These are phyloP conservation scores for Populus pruinosa DNA, from an alignment of 345 rosid genomes.

Conservation along the genomic window DNA sequence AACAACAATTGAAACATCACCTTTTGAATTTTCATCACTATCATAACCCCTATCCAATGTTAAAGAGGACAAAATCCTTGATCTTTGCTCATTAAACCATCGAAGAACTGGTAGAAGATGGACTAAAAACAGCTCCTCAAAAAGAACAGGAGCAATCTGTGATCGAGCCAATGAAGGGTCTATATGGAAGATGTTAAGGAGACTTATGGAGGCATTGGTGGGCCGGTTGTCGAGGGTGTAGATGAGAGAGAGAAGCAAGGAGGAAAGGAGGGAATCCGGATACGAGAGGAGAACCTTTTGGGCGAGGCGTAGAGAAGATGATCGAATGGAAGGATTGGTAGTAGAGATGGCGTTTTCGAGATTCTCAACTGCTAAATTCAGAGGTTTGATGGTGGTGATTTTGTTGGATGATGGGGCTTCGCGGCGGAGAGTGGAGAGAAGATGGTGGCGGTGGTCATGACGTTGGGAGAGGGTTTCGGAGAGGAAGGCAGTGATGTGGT, in stretches of 20 bases:
- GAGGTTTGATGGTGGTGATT: slow-evolving; percentile 24
- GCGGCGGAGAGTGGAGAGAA: slow-evolving; percentile 36
- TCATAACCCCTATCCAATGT: slow-evolving; percentile 8
- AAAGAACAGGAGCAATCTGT: slow-evolving; percentile 43
- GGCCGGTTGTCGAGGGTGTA: slow-evolving; percentile 41
- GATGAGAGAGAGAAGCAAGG: slow-evolving; percentile 48
- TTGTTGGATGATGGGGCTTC: slow-evolving; percentile 19
- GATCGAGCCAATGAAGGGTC: slow-evolving; percentile 51
- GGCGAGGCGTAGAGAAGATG: slow-evolving; percentile 47
- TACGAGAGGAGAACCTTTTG: slow-evolving; percentile 45
- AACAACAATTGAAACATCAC: slow-evolving; percentile 32
- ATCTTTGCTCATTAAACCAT: slow-evolving; percentile 41
- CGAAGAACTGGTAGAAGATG: slow-evolving; percentile 50
- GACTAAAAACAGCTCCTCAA: slow-evolving; percentile 49
- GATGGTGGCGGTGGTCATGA: slow-evolving; percentile 38
- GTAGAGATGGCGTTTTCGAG: slow-evolving; percentile 45
- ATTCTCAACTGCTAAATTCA: slow-evolving; percentile 41
- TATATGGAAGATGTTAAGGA: slow-evolving; percentile 38
- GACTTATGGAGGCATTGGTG: slow-evolving; percentile 32
- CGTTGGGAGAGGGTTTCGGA: slow-evolving; percentile 38
- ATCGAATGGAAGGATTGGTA: slow-evolving; percentile 19
- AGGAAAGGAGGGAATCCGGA: slow-evolving; percentile 34
- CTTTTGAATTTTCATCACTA: slow-evolving; percentile 23
- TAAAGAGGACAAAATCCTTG: slow-evolving; percentile 29
- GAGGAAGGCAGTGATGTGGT: slow-evolving; percentile 35